Conservation (phyloP, 441 rosid genomes). For the Pelargonium citronellum region DNA sequence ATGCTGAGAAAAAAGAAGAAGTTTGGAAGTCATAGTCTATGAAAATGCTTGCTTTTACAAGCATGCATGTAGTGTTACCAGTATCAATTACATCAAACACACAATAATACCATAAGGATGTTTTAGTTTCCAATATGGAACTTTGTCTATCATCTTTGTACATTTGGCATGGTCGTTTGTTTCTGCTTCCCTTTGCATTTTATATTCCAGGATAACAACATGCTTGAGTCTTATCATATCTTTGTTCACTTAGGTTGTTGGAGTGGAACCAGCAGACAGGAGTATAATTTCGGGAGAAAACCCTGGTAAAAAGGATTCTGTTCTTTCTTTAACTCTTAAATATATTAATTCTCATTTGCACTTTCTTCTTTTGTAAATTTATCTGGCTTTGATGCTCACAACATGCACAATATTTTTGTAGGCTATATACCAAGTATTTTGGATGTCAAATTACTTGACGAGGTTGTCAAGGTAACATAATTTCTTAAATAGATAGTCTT, state of each 20-base stretch:
- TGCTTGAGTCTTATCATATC: constrained; percentile 5
- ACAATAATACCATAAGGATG: too few relatives aligned
- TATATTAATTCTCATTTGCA: background rate
- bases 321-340: constrained; percentile 11
- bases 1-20: background rate
- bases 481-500: constrained; percentile 3
- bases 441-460: constrained; percentile 79
- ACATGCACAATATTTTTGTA: constrained; percentile 25
- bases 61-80: background rate
- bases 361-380: constrained; percentile 12
- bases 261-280: constrained; percentile 92
- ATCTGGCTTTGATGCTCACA: constrained; percentile 20
- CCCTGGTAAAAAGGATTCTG: constrained; percentile 40
- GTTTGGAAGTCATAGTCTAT: background rate
- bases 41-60: background rate
- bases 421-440: constrained; percentile 73
- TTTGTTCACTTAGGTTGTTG: constrained; percentile 51
- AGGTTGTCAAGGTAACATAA: constrained; percentile 64
- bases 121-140: background rate
- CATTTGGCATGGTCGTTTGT: too few relatives aligned
- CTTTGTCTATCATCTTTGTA: background rate
- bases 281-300: constrained; percentile 80
- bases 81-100: background rate
- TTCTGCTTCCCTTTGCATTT: background rate
- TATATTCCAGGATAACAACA: constrained; percentile 7